phyloP scores from a whole-genome alignment of 2,329 filamentous ascomycete genomes.

The Aspergillus ochraceus region DNA sequence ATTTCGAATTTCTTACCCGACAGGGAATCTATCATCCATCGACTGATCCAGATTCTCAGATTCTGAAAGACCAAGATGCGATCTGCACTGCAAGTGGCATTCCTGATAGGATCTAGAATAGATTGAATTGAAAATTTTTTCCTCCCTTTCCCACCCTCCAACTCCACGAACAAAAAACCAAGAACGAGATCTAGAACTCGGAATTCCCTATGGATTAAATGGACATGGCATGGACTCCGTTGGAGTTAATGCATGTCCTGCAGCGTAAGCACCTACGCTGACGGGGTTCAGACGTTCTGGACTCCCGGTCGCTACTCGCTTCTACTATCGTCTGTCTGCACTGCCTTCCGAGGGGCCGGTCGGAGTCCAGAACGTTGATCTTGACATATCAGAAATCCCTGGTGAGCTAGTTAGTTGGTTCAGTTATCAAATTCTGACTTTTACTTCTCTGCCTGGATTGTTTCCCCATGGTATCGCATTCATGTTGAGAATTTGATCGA shows the following conservation, averaged over 20 bases:
- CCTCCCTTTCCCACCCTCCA: background rate
- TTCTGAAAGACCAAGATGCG: background rate
- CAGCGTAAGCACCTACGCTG: constrained; percentile 6
- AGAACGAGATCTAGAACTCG: background rate
- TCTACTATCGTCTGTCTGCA: background rate
- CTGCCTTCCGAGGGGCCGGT: constrained; percentile 3
- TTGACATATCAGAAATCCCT: too few relatives aligned
- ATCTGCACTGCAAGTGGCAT: background rate
- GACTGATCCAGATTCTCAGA: background rate
- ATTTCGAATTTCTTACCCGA: background rate
- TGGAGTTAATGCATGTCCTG: constrained; percentile 3
- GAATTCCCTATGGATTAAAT: too few relatives aligned
- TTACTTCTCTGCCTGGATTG: too few relatives aligned
- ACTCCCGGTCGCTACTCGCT: background rate
- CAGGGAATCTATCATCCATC: background rate
- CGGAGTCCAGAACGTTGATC: background rate
- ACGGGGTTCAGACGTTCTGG: background rate
- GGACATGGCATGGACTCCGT: too few relatives aligned
- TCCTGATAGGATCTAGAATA: background rate
- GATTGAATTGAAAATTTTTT: background rate
- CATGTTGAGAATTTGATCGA: background rate
- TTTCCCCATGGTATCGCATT: background rate
- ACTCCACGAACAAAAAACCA: background rate
- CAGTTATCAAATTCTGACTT: too few relatives aligned
- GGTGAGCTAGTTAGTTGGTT: too few relatives aligned